Base-by-base conservation (phyloP, 305 asterid genomes). In the Fraxinus sp. region DNA sequence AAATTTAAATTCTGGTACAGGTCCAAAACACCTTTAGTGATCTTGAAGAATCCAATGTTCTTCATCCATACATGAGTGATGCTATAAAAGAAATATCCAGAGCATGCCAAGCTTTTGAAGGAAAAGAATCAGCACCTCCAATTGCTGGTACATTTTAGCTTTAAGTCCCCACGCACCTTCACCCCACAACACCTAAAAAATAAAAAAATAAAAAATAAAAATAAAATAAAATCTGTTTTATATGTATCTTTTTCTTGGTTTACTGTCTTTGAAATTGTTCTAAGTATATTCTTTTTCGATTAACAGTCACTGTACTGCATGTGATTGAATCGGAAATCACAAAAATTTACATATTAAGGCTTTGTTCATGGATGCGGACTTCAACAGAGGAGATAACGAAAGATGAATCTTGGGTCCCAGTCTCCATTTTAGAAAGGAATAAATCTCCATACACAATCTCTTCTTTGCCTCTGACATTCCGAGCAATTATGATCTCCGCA, bases 361-460 rank as follows among this genome's bases (percentile, higher is more conserved):
- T 97, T 73, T 93, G 99, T 89, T 91, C 98, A 64, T 97, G 99
- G 99, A 97, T 97, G 98, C 94, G 96, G 74, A 83, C 92, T 82
- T 91, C 98, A 82, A 88, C 91, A 39, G 98, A 93, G 80, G 99
- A 93, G 90, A 91, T 97, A 90, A 88, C 97, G 36, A 94, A 89
- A 86, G 93, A 92, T 80, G 99, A 97, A 89, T 85, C 98, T 77
- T 97, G 98, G 98, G 87, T 93, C 41, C 94, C 98, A 2, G 97
- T 97, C 79, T 97, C 99, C 76, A 87, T 92, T 88, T 85, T 97
- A 86, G 97, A 93, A 85, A 94, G 98, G 87, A 94, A 97, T 86
- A 97, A 94, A 88, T 97, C 99, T 20, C 95, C 97, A 5, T 97
- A 94, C 86, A 81, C 97, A 26, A 97, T 97, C 84, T 94, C 99